Evolutionary conservation across 225 moss, liverwort and hornwort genomes (phyloP).

Genomic region (Bryoerythrophyllum caledonicum): DNA sequence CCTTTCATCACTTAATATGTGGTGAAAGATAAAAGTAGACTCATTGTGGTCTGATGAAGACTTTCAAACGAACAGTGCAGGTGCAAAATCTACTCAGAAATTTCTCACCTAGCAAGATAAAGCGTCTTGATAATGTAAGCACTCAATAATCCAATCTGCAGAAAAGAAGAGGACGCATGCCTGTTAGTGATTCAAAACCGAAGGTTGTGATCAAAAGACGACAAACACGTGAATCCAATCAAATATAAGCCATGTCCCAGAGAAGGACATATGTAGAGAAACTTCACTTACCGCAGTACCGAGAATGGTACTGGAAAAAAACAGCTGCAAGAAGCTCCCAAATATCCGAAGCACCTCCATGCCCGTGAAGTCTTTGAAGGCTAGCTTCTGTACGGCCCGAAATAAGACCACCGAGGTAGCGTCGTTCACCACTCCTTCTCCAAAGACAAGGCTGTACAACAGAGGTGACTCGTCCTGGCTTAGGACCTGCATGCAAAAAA

Average conservation of each 20-base stretch:
- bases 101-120: constrained; percentile 72
- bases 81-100: constrained; percentile 7
- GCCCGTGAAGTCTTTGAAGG: constrained; percentile 56
- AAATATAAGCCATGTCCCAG: background rate
- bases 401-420: constrained; percentile 86
- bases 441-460: constrained; percentile 83
- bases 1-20: background rate
- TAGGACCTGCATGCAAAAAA: constrained; percentile 49
- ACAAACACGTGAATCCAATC: background rate
- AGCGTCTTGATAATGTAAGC: constrained; percentile 81
- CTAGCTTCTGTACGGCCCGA: constrained; percentile 68
- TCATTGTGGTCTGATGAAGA: background rate
- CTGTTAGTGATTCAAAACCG: background rate
- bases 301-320: constrained; percentile 64
- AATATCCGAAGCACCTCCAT: constrained; percentile 44
- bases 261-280: background rate
- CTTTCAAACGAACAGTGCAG: background rate
- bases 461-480: constrained; percentile 74
- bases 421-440: constrained; percentile 88
- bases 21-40: background rate
- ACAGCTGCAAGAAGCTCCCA: constrained; percentile 71
- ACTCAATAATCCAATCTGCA: constrained; percentile 65
- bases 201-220: too few relatives aligned
- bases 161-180: background rate
- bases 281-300: constrained; percentile 42